Evolutionary conservation across 345 rosid genomes (phyloP).

Genomic region (Eucalyptus cladocalyx): DNA sequence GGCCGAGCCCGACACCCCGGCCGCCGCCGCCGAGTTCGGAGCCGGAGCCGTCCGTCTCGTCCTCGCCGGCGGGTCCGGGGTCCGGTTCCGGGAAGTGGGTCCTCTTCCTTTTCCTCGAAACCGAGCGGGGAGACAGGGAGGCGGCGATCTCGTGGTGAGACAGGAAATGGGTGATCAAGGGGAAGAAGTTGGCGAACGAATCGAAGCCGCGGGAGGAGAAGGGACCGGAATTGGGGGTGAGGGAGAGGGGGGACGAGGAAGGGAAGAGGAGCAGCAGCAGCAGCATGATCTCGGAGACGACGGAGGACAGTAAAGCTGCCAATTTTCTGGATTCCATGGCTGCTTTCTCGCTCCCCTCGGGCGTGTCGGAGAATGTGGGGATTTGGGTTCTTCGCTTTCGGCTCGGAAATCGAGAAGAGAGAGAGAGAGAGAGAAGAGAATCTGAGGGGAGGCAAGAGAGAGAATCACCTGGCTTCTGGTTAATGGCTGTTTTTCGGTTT

Average conservation of each 20-base stretch:
- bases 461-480: not conserved
- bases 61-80: constrained; percentile 10
- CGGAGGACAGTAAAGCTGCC: constrained; percentile 35
- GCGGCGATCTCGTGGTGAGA: constrained; percentile 30
- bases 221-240: not conserved
- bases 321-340: constrained; percentile 40
- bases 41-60: not conserved
- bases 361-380: constrained; percentile 8
- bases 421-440: not conserved
- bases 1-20: not conserved
- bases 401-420: not conserved
- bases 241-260: not conserved
- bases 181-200: constrained; percentile 9
- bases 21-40: not conserved
- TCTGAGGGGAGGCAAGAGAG: not conserved
- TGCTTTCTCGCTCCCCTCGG: not conserved
- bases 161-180: constrained; percentile 22
- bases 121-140: constrained; percentile 14
- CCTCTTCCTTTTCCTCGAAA: constrained; percentile 42
- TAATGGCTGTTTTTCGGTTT: not conserved
- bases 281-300: constrained; percentile 30
- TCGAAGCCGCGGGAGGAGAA: not conserved
- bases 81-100: constrained; percentile 17
- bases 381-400: not conserved
- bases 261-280: constrained; percentile 22